These are phyloP conservation scores for Epichloe amarillans DNA, from an alignment of 2,329 filamentous ascomycete genomes.

Conservation along the genomic window DNA sequence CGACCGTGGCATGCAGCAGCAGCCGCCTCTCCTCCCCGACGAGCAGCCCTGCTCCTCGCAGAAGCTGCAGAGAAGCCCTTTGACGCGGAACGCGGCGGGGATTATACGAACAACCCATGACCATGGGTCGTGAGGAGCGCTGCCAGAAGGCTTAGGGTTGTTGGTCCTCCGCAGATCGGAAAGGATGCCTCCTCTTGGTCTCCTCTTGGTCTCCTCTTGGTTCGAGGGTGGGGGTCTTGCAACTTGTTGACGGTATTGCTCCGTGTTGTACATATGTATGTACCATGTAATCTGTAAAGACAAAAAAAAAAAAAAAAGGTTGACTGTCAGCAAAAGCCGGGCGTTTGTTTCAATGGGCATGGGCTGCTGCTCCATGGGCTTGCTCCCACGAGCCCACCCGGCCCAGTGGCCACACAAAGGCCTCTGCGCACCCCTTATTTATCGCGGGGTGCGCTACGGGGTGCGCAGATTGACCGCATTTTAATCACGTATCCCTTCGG, in stretches of 20 bases:
- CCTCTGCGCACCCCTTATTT: too few relatives aligned
- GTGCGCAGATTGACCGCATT: too few relatives aligned
- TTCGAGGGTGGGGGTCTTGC: too few relatives aligned
- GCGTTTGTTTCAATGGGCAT: not conserved
- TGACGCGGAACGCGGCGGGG: conserved; percentile 27
- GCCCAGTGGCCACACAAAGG: too few relatives aligned
- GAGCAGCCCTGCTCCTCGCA: conserved; percentile 38
- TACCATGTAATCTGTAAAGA: too few relatives aligned
- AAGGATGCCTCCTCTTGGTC: conserved; percentile 29
- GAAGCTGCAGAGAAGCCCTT: conserved; percentile 37
- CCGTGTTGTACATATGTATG: too few relatives aligned
- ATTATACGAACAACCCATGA: conserved; percentile 24
- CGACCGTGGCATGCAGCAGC: conserved; percentile 68
- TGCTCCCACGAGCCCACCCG: too few relatives aligned
- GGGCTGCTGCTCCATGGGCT: too few relatives aligned
- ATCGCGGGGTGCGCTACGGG: too few relatives aligned
- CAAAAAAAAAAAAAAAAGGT: not conserved
- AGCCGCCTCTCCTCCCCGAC: conserved; percentile 50
- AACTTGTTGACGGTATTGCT: not conserved
- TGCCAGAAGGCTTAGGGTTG: not conserved
- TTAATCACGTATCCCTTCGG: too few relatives aligned
- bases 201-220: too few relatives aligned
- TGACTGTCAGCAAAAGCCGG: not conserved
- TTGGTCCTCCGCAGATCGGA: conserved; percentile 10
- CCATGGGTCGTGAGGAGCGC: not conserved